Evolutionary conservation across 257 asterid genomes (phyloP).

Genomic region (Solanum medicagineum): DNA sequence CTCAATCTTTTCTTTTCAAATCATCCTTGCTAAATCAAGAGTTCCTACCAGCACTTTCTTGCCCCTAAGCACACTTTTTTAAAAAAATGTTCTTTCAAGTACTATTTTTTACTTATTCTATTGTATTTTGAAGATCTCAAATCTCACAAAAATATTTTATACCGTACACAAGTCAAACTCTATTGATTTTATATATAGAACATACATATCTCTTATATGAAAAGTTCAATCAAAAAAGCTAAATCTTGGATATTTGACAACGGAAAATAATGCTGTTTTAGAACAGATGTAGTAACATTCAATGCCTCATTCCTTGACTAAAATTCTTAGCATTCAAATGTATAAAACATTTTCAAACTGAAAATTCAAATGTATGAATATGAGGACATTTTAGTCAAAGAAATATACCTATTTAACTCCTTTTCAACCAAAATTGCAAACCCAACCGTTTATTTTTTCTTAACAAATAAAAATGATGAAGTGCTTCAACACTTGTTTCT

Average conservation of each 20-base stretch:
- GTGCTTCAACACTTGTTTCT: background rate
- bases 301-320: conserved; percentile 1
- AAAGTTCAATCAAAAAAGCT: background rate
- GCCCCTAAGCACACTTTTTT: background rate
- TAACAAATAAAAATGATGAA: background rate
- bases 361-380: background rate
- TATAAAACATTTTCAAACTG: background rate
- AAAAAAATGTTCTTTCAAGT: too few relatives aligned
- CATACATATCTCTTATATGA: background rate
- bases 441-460: background rate
- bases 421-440: background rate
- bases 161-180: background rate
- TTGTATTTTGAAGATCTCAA: background rate
- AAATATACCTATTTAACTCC: background rate
- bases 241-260: background rate
- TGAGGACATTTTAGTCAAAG: background rate
- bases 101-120: background rate
- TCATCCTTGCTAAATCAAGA: too few relatives aligned
- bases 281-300: background rate
- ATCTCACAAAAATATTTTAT: background rate
- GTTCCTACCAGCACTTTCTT: too few relatives aligned
- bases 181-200: background rate
- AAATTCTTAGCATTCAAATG: background rate
- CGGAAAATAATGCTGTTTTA: background rate
- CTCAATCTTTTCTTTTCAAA: background rate